Conservation (phyloP, 345 rosid species). For the Capsella bursapastoris region DNA sequence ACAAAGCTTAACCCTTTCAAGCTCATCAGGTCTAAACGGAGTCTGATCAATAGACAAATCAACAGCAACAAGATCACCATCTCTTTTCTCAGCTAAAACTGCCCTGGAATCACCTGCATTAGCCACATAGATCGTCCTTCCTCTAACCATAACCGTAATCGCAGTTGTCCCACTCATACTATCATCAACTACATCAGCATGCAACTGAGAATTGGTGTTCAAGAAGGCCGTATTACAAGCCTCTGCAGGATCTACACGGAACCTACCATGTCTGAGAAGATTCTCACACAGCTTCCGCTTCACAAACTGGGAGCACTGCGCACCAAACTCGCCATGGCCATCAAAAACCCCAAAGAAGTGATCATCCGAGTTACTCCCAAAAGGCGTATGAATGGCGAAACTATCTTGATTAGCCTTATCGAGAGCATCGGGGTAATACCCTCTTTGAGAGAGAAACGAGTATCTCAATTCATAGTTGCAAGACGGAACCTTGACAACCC, state of each 20-base stretch:
- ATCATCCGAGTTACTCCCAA: constrained; percentile 68
- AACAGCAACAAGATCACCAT: constrained; percentile 75
- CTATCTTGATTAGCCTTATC: constrained; percentile 99
- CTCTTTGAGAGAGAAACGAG: constrained; percentile 88
- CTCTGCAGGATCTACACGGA: constrained; percentile 70
- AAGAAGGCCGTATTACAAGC: constrained; percentile 75
- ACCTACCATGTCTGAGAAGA: constrained; percentile 67
- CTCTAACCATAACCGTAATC: constrained; percentile 85
- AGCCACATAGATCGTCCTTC: constrained; percentile 74
- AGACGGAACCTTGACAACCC: constrained; percentile 65
- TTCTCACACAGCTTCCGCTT: constrained; percentile 82
- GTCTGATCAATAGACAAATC: constrained; percentile 96
- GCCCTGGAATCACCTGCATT: constrained; percentile 97
- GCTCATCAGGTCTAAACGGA: constrained; percentile 82
- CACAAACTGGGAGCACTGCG: constrained; percentile 90
- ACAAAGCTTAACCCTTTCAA: constrained; percentile 83
- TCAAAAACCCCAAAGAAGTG: constrained; percentile 97
- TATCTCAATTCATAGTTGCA: constrained; percentile 67
- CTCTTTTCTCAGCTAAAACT: constrained; percentile 80
- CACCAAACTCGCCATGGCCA: constrained; percentile 95
- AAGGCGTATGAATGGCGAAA: constrained; percentile 91
- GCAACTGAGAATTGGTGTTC: constrained; percentile 74
- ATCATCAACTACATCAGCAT: constrained; percentile 78
- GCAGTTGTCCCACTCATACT: constrained; percentile 98
- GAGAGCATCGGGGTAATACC: constrained; percentile 92